phyloP scores from a whole-genome alignment of 805 yeast species.

The Candida sanyiensis region DNA sequence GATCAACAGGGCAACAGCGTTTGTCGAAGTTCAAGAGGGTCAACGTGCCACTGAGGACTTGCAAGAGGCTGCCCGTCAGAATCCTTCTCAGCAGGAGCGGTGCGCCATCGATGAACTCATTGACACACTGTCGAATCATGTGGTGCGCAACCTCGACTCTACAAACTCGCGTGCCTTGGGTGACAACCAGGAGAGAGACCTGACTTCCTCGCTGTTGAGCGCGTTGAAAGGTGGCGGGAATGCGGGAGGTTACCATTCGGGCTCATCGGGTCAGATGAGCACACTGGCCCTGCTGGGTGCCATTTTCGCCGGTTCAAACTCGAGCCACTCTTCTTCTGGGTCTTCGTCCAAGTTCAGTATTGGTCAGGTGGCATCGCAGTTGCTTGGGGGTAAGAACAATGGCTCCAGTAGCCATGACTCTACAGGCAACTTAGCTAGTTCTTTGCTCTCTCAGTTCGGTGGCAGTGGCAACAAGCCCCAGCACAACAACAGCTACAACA shows the following conservation, averaged over 20 bases:
- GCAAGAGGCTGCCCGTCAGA: conserved; percentile 18
- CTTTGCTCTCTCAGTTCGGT: conserved; percentile 12
- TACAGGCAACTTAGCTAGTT: conserved; percentile 4
- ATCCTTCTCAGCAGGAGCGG: conserved; percentile 18
- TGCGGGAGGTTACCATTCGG: conserved; percentile 8
- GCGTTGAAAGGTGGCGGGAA: conserved; percentile 21
- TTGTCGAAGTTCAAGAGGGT: conserved; percentile 14
- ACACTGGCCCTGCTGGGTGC: conserved; percentile 15
- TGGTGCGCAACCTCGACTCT: conserved; percentile 18
- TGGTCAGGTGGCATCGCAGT: conserved; percentile 13
- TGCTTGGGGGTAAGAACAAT: conserved; percentile 3
- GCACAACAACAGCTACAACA: background rate
- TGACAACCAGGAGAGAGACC: conserved; percentile 17
- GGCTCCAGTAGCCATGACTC: background rate
- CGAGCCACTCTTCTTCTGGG: conserved; percentile 4
- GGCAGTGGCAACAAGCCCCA: conserved; percentile 5
- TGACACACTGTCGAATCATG: conserved; percentile 18
- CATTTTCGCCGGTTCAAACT: conserved; percentile 11
- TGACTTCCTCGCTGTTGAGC: conserved; percentile 17
- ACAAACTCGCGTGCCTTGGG: conserved; percentile 19
- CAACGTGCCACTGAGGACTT: conserved; percentile 22
- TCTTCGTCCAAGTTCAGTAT: conserved; percentile 14
- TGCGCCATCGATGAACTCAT: conserved; percentile 20
- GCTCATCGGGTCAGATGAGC: conserved; percentile 14
- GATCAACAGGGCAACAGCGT: conserved; percentile 22